phyloP scores from a whole-genome alignment of 2,329 filamentous ascomycete genomes.

The Pseudogymnoascus sp. region DNA sequence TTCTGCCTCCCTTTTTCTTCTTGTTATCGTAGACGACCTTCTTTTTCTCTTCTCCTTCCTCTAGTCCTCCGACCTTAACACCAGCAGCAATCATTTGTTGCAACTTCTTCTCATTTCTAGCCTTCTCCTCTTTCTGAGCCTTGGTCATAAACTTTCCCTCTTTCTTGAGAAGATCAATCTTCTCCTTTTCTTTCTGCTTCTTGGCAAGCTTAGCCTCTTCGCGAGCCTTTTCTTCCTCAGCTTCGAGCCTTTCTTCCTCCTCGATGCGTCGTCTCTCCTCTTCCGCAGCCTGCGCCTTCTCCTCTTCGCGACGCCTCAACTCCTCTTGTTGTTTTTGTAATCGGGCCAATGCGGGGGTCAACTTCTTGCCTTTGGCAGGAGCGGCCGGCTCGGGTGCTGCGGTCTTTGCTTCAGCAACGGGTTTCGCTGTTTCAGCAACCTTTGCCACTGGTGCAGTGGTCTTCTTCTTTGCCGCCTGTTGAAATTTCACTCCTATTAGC shows the following conservation, averaged over 20 bases:
- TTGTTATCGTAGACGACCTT: constrained; percentile 65
- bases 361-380: constrained; percentile 79
- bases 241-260: constrained; percentile 54
- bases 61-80: constrained; percentile 59
- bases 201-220: constrained; percentile 69
- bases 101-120: constrained; percentile 67
- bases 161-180: constrained; percentile 78
- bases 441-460: constrained; percentile 42
- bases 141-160: constrained; percentile 82
- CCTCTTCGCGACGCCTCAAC: constrained; percentile 56
- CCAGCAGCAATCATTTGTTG: constrained; percentile 79
- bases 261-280: constrained; percentile 59
- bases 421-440: constrained; percentile 47
- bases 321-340: constrained; percentile 81
- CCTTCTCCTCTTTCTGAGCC: constrained; percentile 75
- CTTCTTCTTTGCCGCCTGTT: constrained; percentile 79
- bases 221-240: constrained; percentile 59
- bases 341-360: constrained; percentile 63
- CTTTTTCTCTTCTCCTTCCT: constrained; percentile 53
- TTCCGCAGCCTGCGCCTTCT: constrained; percentile 46
- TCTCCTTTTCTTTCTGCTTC: constrained; percentile 82
- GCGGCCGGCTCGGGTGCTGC: constrained; percentile 38
- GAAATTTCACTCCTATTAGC: constrained; percentile 12
- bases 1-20: constrained; percentile 63
- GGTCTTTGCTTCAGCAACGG: constrained; percentile 41